Percentiles rank a stretch among this genome's conserved stretches.
These are phyloP conservation scores for Capsicum chinense DNA, from an alignment of 257 asterid species.

Conservation along the genomic window DNA sequence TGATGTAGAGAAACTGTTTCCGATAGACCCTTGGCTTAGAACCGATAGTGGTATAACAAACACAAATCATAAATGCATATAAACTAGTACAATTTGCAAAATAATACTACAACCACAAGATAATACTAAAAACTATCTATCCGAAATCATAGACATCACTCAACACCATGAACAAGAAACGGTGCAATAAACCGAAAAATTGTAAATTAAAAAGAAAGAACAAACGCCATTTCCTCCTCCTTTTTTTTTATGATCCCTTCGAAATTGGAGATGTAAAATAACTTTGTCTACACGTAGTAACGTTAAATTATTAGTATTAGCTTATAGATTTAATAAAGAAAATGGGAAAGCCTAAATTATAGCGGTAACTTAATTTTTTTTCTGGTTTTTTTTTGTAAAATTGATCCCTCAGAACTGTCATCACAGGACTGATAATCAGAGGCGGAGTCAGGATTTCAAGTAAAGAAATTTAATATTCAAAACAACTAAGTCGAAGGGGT, in stretches of 20 bases:
- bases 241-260: neutral
- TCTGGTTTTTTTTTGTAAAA: fast-evolving
- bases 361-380: neutral
- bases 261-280: neutral
- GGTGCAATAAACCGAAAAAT: neutral
- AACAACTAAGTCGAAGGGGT: no score
- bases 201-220: neutral
- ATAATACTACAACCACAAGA: no score
- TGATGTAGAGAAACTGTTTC: no score
- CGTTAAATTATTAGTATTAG: neutral
- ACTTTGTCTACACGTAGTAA: neutral
- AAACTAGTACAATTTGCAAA: no score
- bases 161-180: no score
- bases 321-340: neutral
- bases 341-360: neutral
- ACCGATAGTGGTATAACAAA: no score
- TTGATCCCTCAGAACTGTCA: neutral
- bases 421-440: neutral
- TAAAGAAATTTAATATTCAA: no score
- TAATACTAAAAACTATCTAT: no score
- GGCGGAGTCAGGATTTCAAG: no score
- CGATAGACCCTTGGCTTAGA: no score
- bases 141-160: no score
- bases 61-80: no score
- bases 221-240: neutral